These are phyloP conservation scores for Pythium volutum DNA, from an alignment of 352 stramenopile species.

Conservation along the genomic window DNA sequence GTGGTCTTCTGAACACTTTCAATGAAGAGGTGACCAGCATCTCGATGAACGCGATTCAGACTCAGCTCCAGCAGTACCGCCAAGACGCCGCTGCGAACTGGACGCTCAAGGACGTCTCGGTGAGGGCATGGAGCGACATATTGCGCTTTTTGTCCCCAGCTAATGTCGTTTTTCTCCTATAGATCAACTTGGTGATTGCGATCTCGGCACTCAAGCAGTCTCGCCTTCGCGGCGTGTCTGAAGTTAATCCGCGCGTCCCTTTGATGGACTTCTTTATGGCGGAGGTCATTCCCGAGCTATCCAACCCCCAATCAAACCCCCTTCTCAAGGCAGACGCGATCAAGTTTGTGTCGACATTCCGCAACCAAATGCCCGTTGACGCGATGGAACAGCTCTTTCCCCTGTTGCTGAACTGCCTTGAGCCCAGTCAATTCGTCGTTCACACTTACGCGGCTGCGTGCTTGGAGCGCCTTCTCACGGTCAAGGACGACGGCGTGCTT, in stretches of 20 bases:
- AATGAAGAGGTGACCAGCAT: conserved; percentile 93
- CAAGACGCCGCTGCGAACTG: conserved; percentile 86
- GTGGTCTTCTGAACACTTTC: conserved; percentile 94
- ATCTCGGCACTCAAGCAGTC: conserved; percentile 95
- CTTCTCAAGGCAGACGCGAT: conserved; percentile 97
- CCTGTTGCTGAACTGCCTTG: conserved; percentile 86
- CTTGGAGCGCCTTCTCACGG: conserved; percentile 95
- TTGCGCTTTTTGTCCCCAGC: background rate
- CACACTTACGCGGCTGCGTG: conserved; percentile 97
- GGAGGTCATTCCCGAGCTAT: conserved; percentile 94
- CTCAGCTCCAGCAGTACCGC: conserved; percentile 91
- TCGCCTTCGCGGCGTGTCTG: conserved; percentile 89
- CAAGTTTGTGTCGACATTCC: conserved; percentile 99
- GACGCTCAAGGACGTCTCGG: conserved; percentile 95
- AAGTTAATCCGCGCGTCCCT: conserved; percentile 93
- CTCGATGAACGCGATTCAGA: conserved; percentile 88
- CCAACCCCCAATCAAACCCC: conserved; percentile 69
- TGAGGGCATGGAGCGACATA: conserved; percentile 35
- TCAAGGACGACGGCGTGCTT: conserved; percentile 86
- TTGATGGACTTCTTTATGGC: conserved; percentile 96
- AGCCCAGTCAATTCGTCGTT: conserved; percentile 91
- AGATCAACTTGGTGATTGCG: conserved; percentile 94
- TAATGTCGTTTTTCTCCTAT: background rate
- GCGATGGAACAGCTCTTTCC: conserved; percentile 93
- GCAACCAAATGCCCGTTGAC: conserved; percentile 94